Evolutionary conservation across 305 asterid genomes (phyloP).

Genomic region (Solanum chacoense): DNA sequence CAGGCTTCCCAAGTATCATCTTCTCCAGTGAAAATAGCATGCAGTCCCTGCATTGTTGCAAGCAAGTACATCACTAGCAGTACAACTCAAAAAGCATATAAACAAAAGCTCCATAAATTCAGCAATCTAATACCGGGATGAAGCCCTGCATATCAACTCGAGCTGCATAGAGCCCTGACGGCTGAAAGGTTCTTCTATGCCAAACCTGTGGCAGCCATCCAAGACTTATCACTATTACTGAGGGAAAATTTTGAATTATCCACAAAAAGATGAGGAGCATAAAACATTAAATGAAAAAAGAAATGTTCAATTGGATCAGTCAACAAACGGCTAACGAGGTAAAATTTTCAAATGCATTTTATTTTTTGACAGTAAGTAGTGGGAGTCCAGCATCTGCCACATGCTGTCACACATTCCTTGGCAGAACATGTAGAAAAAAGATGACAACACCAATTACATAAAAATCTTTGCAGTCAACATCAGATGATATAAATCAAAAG

Average conservation of each 20-base stretch:
- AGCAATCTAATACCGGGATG: conserved; percentile 43
- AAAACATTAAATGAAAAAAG: not conserved
- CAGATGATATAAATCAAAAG: not conserved
- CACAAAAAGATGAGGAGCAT: not conserved
- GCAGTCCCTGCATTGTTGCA: conserved; percentile 55
- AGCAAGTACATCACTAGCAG: conserved; percentile 4
- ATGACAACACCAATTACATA: not conserved
- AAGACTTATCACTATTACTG: not conserved
- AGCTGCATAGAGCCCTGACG: conserved; percentile 96
- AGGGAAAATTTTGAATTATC: not conserved
- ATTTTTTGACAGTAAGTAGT: not conserved
- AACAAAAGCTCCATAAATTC: not conserved
- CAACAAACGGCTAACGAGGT: not conserved
- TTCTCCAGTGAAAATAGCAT: conserved; percentile 93
- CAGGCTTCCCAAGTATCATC: conserved; percentile 99
- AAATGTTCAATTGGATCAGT: not conserved
- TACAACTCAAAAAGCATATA: not conserved
- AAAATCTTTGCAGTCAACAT: not conserved
- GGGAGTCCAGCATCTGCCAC: not conserved
- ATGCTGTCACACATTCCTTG: not conserved
- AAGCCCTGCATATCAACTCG: conserved; percentile 97
- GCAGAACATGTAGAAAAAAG: not conserved
- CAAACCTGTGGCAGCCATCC: conserved; percentile 49
- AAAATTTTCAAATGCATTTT: not conserved
- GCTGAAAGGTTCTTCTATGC: conserved; percentile 95